These are phyloP conservation scores for Pythium brassicae DNA, from an alignment of 352 stramenopile species.

Conservation along the genomic window DNA sequence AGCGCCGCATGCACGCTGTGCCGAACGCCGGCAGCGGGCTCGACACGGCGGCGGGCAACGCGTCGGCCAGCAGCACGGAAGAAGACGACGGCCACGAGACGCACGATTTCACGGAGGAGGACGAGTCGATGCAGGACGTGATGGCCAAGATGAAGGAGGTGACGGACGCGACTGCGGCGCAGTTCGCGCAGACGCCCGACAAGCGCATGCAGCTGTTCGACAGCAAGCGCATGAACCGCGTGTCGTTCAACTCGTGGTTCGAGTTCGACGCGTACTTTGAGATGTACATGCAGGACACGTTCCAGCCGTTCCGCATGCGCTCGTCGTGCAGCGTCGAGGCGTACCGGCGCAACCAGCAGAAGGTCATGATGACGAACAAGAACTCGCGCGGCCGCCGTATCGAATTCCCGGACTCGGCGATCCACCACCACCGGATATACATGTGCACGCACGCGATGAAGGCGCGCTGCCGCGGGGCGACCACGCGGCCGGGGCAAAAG, in stretches of 20 bases:
- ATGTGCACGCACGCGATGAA: conserved; percentile 89
- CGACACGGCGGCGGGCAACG: conserved; percentile 8
- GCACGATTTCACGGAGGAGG: conserved; percentile 43
- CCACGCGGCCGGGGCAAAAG: conserved; percentile 71
- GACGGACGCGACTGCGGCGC: conserved; percentile 25
- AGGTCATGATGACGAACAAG: conserved; percentile 87
- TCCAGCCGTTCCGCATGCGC: conserved; percentile 83
- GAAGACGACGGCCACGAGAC: conserved; percentile 30
- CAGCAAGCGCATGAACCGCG: conserved; percentile 78
- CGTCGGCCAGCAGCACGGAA: conserved; percentile 17
- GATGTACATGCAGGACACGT: conserved; percentile 86
- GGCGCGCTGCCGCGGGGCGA: conserved; percentile 68
- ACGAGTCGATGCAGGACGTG: conserved; percentile 49
- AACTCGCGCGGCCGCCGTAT: conserved; percentile 73
- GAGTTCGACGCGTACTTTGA: conserved; percentile 87
- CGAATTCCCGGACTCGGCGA: conserved; percentile 75
- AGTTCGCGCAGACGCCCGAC: conserved; percentile 25
- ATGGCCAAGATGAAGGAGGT: conserved; percentile 69
- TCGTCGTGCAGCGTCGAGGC: conserved; percentile 81
- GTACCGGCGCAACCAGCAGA: conserved; percentile 82
- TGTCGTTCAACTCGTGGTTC: conserved; percentile 86
- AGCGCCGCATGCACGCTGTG: conserved; percentile 20
- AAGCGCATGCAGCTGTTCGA: conserved; percentile 61
- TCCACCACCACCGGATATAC: conserved; percentile 87
- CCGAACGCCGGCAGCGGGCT: neutral